Conservation (phyloP, 352 stramenopile genomes). For the Phytophthora lateralis region DNA sequence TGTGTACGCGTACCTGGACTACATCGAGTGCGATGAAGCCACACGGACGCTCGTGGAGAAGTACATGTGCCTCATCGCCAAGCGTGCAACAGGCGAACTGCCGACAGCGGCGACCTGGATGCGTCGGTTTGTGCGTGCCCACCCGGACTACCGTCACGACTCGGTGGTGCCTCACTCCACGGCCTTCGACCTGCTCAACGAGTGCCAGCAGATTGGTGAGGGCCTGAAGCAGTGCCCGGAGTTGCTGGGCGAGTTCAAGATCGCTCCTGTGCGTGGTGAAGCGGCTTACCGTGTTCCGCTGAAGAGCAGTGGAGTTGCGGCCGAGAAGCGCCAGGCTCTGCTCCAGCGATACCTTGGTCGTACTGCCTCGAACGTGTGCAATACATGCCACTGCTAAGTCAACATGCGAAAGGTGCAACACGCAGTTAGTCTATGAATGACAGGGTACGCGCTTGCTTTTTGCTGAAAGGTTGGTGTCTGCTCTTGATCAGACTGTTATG, state of each 20-base stretch:
- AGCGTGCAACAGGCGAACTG: slow-evolving; percentile 95
- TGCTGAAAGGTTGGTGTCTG: no score
- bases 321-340: slow-evolving; percentile 71
- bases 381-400: slow-evolving; percentile 35
- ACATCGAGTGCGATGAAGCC: slow-evolving; percentile 96
- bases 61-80: slow-evolving; percentile 93
- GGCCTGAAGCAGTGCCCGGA: slow-evolving; percentile 92
- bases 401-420: neutral
- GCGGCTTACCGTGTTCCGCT: slow-evolving; percentile 94
- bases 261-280: slow-evolving; percentile 91
- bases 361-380: slow-evolving; percentile 28
- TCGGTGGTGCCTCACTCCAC: slow-evolving; percentile 88
- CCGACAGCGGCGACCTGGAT: slow-evolving; percentile 97
- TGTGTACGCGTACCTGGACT: slow-evolving; percentile 97
- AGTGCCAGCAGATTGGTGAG: slow-evolving; percentile 96
- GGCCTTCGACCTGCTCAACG: slow-evolving; percentile 94
- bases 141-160: slow-evolving; percentile 96
- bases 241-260: slow-evolving; percentile 93
- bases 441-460: neutral
- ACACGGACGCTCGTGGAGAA: slow-evolving; percentile 77
- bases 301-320: slow-evolving; percentile 86
- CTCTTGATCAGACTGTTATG: no score
- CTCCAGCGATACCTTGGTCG: slow-evolving; percentile 56
- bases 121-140: slow-evolving; percentile 93
- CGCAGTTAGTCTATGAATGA: neutral